phyloP scores from a whole-genome alignment of 768 basidiomycete species.

The Agaricus subrufescens region DNA sequence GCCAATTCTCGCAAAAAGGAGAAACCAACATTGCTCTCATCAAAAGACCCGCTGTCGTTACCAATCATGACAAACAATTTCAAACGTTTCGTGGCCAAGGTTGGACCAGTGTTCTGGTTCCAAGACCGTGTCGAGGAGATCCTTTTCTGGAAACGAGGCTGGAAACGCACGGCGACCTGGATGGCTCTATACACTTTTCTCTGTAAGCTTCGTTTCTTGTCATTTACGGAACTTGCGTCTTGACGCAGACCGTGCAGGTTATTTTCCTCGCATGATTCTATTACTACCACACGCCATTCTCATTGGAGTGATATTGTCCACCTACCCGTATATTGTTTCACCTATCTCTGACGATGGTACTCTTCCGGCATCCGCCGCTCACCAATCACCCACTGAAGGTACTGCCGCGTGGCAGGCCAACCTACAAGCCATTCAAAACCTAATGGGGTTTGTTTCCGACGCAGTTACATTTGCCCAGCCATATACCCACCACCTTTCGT shows the following conservation, averaged over 20 bases:
- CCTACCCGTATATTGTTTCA: conserved; percentile 45
- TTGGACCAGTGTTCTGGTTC: conserved; percentile 84
- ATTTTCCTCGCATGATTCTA: conserved; percentile 68
- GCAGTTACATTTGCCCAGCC: conserved; percentile 49
- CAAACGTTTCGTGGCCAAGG: conserved; percentile 68
- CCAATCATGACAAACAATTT: conserved; percentile 79
- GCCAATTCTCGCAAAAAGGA: conserved; percentile 19
- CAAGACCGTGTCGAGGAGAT: conserved; percentile 87
- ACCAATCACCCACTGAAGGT: conserved; percentile 47
- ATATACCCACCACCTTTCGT: conserved; percentile 43
- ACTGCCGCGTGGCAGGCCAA: conserved; percentile 83
- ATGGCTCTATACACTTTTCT: conserved; percentile 74
- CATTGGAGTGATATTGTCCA: conserved; percentile 61
- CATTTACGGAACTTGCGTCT: neutral
- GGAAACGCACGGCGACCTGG: conserved; percentile 70
- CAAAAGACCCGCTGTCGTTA: conserved; percentile 68
- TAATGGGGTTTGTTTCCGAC: conserved; percentile 85
- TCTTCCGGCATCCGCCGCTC: conserved; percentile 22
- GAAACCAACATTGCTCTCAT: conserved; percentile 42
- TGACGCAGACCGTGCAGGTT: conserved; percentile 41
- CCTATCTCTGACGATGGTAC: neutral
- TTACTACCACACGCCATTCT: conserved; percentile 62
- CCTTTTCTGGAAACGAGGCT: conserved; percentile 74
- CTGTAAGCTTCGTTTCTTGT: conserved; percentile 45
- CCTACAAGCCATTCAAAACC: conserved; percentile 84